phyloP scores from a whole-genome alignment of 305 asterid species.

The Fraxinus dipetala region DNA sequence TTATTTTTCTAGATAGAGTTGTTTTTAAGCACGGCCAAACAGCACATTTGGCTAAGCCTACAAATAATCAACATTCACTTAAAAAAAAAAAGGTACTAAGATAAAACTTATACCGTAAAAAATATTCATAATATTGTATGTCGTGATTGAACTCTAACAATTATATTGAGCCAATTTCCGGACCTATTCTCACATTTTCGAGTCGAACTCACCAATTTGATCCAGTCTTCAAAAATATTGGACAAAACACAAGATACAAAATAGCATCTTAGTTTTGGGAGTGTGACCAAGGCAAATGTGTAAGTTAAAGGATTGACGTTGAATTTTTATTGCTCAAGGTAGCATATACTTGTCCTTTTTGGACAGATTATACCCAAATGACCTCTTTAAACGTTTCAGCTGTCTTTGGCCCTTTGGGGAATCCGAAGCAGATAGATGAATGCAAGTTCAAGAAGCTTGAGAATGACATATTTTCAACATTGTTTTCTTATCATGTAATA shows the following conservation, averaged over 20 bases:
- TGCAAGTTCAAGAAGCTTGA: not conserved
- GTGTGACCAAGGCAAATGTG: not conserved
- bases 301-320: not conserved
- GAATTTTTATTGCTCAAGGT: not conserved
- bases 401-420: not conserved
- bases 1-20: not conserved
- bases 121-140: not conserved
- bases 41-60: not conserved
- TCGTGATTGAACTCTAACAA: not conserved
- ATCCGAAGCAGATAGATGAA: not conserved
- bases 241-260: not conserved
- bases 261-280: not conserved
- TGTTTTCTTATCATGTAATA: not conserved
- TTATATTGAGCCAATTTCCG: not conserved
- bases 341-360: not conserved
- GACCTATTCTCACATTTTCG: not conserved
- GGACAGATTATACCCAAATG: not conserved
- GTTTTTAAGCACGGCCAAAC: not conserved
- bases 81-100: not conserved
- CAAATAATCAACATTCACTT: not conserved
- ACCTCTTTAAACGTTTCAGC: not conserved
- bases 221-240: not conserved
- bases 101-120: not conserved
- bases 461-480: not conserved
- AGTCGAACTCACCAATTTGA: not conserved